Base-by-base conservation (phyloP, 2,329 filamentous ascomycete genomes). In the Tolypocladium inflatum region DNA sequence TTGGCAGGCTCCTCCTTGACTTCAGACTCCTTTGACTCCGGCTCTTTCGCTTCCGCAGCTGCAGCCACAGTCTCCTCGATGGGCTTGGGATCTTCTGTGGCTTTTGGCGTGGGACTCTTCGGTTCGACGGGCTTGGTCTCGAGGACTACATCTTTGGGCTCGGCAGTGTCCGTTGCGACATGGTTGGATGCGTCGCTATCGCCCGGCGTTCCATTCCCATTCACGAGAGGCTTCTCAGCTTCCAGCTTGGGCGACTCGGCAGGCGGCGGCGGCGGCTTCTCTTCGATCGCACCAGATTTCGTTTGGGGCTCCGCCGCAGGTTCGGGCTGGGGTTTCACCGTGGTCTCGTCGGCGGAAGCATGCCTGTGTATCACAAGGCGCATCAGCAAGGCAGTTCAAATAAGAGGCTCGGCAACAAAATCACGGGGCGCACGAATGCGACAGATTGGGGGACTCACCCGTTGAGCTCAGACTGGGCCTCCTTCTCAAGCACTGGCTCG, bases 391-490 rank as follows among this genome's bases (percentile, higher is more conserved):
- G 43, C 54, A 57, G 37, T 50, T 41, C 33, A 35, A 55, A 13
- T 8, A 26, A 54, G 57, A 52, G 38, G 33, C 45, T 50, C 9
- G 45, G 45, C 45, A 33, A 17, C 9, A 52, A 4, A 13, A 52
- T n/a, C 30, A 35, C 21, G 26, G 2, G 26, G 38, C 23, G 38
- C 50, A 33, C 58, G 23, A 9, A 17, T 43, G 54, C 55, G 41
- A 30, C 59, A 53, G 41, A 52, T 55, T 57, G 57, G 57, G 58
- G 53, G 21, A 71, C 73, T 70, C 68, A 75, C 73, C 73, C 73
- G 59, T 75, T 75, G 19, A 70, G 60, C 62, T 71, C 68, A 55
- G 71, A 59, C 55, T 68, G 73, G 38, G 64, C 61, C 50, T 70
- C 69, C 62, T 67, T 68, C 23, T 67, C 64, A n/a, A 60, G 54